phyloP scores from a whole-genome alignment of 352 stramenopile species.

The Globisporangium recalcitrans region DNA sequence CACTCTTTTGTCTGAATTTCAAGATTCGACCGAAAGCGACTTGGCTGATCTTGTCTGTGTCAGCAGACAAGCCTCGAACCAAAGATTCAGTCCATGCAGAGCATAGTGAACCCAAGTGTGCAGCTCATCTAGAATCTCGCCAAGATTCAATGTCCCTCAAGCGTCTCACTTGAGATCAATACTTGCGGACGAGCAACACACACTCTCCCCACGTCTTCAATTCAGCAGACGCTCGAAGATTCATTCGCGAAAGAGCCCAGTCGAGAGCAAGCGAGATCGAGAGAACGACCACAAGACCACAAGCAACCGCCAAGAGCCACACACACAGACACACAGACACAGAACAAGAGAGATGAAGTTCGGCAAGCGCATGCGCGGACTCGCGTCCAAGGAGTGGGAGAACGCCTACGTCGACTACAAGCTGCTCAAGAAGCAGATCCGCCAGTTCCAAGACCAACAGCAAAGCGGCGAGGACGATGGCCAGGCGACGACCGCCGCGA shows the following conservation, averaged over 20 bases:
- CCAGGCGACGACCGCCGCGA: not conserved
- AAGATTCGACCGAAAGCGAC: not conserved
- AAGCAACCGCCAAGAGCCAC: not conserved
- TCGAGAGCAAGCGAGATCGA: too few species aligned
- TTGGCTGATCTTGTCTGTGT: not conserved
- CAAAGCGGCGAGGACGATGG: not conserved
- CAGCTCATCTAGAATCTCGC: not conserved
- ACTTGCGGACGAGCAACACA: not conserved
- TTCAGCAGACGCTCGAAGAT: not conserved
- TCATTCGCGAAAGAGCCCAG: constrained; percentile 5
- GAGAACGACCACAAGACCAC: not conserved
- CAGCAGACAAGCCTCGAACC: not conserved
- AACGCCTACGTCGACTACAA: constrained; percentile 83
- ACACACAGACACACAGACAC: not conserved
- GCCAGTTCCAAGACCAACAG: constrained; percentile 18
- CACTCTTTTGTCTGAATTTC: too few species aligned
- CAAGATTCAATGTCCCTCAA: constrained; percentile 4
- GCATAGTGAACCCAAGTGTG: not conserved
- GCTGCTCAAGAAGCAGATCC: constrained; percentile 64
- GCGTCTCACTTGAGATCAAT: not conserved
- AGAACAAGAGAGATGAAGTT: constrained; percentile 60
- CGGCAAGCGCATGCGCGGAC: constrained; percentile 71
- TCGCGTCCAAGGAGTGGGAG: constrained; percentile 53
- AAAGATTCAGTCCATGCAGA: not conserved
- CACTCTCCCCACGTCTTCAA: not conserved